Conservation (phyloP, 2,329 filamentous ascomycete genomes). For the Sporothrix pseudoabietina region DNA sequence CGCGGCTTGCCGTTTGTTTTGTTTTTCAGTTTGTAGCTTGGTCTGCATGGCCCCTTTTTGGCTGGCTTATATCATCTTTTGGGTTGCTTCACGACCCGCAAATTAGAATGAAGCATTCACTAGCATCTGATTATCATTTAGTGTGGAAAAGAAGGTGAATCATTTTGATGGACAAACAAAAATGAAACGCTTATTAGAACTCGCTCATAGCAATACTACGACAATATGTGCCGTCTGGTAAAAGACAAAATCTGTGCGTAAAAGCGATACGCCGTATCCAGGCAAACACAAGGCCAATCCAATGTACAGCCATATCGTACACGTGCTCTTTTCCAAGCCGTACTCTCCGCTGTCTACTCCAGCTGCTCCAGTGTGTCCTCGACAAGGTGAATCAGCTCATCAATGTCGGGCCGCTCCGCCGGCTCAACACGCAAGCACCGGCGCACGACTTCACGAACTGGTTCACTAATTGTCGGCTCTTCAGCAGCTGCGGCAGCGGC, state of each 20-base stretch:
- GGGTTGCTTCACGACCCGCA: neutral
- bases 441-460: conserved; percentile 83
- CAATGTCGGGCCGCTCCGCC: conserved; percentile 80
- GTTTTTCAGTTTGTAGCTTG: neutral
- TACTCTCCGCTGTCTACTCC: conserved; percentile 50
- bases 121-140: neutral
- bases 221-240: neutral
- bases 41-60: neutral
- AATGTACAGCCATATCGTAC: conserved; percentile 26
- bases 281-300: neutral
- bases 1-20: neutral
- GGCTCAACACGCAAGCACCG: conserved; percentile 86
- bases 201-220: conserved; percentile 17
- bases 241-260: neutral
- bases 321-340: neutral
- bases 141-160: neutral
- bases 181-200: conserved; percentile 18
- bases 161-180: neutral
- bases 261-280: neutral
- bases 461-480: conserved; percentile 68
- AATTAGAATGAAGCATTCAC: neutral
- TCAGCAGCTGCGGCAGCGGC: conserved; percentile 42
- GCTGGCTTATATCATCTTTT: neutral
- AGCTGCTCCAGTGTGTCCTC: conserved; percentile 68
- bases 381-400: conserved; percentile 79